These are phyloP conservation scores for Arachnomyces sp. DNA, from an alignment of 2,329 filamentous ascomycete species.

Conservation along the genomic window DNA sequence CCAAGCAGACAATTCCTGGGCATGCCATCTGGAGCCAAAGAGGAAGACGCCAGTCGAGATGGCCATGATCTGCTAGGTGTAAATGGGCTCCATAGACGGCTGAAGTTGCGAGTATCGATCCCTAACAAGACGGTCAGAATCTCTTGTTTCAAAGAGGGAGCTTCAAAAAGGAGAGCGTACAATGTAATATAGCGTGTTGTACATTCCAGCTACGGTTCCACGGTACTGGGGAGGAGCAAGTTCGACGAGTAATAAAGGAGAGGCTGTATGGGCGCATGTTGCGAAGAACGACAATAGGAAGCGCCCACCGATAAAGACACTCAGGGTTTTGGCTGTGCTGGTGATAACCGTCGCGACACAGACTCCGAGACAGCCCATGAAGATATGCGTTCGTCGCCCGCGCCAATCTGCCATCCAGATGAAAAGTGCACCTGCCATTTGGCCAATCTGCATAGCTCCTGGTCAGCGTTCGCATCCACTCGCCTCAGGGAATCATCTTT, in stretches of 20 bases:
- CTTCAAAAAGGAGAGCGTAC: neutral
- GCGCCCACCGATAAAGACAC: conserved; percentile 22
- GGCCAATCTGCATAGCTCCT: conserved; percentile 24
- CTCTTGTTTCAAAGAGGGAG: neutral
- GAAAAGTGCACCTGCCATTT: conserved; percentile 38
- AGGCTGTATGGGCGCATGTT: conserved; percentile 24
- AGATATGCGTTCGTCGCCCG: conserved; percentile 38
- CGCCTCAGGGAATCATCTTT: too few species aligned
- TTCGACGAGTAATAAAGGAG: conserved; percentile 23
- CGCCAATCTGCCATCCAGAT: conserved; percentile 40
- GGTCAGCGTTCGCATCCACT: neutral
- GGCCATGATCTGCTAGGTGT: conserved; percentile 1
- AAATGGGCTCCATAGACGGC: conserved; percentile 9
- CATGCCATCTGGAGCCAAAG: conserved; percentile 12
- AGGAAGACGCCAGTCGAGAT: conserved; percentile 10
- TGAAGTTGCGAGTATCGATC: conserved; percentile 11
- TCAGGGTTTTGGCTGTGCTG: conserved; percentile 15
- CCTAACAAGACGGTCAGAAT: neutral
- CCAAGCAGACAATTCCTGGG: conserved; percentile 9
- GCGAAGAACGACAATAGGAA: conserved; percentile 31
- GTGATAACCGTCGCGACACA: conserved; percentile 21
- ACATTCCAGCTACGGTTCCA: conserved; percentile 22
- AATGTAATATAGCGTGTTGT: conserved; percentile 17
- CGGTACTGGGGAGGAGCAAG: conserved; percentile 23
- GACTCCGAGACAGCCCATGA: conserved; percentile 29